Base-by-base conservation (phyloP, 2,329 filamentous ascomycete species). In the Pyrenophora seminiperda region DNA sequence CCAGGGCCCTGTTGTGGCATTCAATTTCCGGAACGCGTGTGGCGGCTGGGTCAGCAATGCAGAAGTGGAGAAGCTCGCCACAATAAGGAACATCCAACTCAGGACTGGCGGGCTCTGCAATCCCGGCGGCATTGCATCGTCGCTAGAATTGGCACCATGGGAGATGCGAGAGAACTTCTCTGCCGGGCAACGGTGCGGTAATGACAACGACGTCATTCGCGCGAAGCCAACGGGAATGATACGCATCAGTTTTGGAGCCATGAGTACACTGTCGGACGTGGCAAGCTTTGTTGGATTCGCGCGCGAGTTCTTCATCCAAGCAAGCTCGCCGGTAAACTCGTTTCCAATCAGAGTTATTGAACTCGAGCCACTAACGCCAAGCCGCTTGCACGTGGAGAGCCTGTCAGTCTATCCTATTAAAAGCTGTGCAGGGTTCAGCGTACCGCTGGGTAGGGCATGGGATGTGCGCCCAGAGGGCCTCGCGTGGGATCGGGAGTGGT, bases 401-500 rank as follows among this genome's bases (percentile, higher is more conserved):
- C 58, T 81, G 13, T 76, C 74, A 5, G 83, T 97, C 1, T 99
- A 91, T 66, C 94, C 94, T 0, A 92, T 99, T 67, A 99, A 99
- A 73, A 96, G 91, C 68, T 97, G 94, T 64, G 89, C 86, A 13
- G 89, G 89, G 0, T 96, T 88, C 70, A 77, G 77, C 29, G 79
- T 97, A 22, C 87, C 91, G 1, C 54, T 74, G 0, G 81, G 77
- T 2, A 76, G 75, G 6, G 67, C 79, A 11, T 99, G 94, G 94
- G 85, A 89, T 62, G 81, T 97, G 15, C 84, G 83, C 47, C 79
- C 82, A 6, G 91, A 97, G 75, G 94, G 94, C 0, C 78, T 99
- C 2, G 88, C 86, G 7, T 97, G 93, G 91, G 94, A 99, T 71
- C 83, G 94, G 54, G 93, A 97, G 76, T 99, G 94, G 93, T 97